Evolutionary conservation across 2,329 filamentous ascomycete species (phyloP).

Genomic region (Phialophora tarda): DNA sequence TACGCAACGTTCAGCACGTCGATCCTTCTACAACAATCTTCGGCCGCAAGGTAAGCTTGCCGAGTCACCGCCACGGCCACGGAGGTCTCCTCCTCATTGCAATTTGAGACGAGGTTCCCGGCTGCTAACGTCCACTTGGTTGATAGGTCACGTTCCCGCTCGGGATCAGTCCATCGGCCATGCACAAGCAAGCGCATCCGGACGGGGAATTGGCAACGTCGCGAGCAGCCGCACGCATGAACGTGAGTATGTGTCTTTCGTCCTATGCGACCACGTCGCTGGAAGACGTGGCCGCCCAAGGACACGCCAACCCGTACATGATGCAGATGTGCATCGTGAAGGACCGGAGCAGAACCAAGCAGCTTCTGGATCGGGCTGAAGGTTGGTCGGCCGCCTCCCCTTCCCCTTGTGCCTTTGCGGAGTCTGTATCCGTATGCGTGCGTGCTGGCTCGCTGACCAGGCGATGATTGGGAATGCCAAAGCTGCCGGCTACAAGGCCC

Average conservation of each 20-base stretch:
- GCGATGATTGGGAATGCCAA: too few relatives aligned
- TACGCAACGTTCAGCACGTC: constrained; percentile 46
- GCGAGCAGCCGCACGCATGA: constrained; percentile 51
- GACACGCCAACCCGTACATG: too few relatives aligned
- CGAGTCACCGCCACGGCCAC: too few relatives aligned
- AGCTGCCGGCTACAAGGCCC: constrained; percentile 56
- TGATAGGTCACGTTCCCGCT: constrained; percentile 55
- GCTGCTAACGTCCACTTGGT: background rate
- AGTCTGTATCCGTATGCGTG: too few relatives aligned
- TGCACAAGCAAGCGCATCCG: constrained; percentile 58
- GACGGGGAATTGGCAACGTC: constrained; percentile 59
- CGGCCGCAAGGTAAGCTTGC: constrained; percentile 43
- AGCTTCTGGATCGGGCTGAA: constrained; percentile 48
- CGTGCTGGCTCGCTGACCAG: background rate
- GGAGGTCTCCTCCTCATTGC: too few relatives aligned
- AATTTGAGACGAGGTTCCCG: too few relatives aligned
- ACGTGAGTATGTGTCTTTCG: constrained; percentile 56
- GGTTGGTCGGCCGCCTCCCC: background rate
- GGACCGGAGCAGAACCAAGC: constrained; percentile 43
- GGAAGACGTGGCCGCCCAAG: constrained; percentile 50
- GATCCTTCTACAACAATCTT: constrained; percentile 53
- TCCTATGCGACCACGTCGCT: constrained; percentile 53
- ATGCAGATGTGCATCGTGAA: constrained; percentile 37
- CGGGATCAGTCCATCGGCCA: constrained; percentile 59
- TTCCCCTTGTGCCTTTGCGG: background rate